Percentiles rank a stretch among this genome's conserved stretches.
phyloP scores from a whole-genome alignment of 805 yeast species.

The Komagataella phaffii region DNA sequence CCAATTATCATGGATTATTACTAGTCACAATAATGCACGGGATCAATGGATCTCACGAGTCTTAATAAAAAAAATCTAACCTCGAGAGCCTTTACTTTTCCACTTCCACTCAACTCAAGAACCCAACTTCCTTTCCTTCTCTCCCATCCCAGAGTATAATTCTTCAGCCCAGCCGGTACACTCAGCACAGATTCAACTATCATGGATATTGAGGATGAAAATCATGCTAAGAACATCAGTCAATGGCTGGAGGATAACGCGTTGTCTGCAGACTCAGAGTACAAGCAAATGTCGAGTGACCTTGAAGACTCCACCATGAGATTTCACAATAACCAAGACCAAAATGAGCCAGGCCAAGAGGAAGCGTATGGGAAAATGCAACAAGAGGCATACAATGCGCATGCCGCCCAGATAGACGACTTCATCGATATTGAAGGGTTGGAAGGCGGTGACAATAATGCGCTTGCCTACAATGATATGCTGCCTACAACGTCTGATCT shows the following conservation, averaged over 20 bases:
- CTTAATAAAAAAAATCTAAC: neutral
- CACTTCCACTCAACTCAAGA: neutral
- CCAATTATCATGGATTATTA: neutral
- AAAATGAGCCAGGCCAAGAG: neutral
- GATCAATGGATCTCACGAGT: neutral
- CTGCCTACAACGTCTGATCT: neutral
- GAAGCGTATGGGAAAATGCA: neutral
- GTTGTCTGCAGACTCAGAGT: neutral
- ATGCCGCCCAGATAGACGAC: neutral
- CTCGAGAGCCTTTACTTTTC: neutral
- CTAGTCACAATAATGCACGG: neutral
- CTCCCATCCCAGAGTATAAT: neutral
- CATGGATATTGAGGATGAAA: neutral
- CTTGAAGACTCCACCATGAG: neutral
- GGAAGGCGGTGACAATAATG: neutral
- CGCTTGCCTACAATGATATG: neutral
- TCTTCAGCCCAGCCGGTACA: neutral
- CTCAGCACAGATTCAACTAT: neutral
- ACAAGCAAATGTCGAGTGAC: neutral
- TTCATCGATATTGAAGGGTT: neutral
- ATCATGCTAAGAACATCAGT: neutral
- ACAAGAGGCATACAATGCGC: neutral
- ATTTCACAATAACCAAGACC: neutral
- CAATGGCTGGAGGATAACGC: neutral
- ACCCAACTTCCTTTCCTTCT: neutral